Base-by-base conservation (phyloP, 2,329 filamentous ascomycete genomes). In the Huntiella abstrusa region DNA sequence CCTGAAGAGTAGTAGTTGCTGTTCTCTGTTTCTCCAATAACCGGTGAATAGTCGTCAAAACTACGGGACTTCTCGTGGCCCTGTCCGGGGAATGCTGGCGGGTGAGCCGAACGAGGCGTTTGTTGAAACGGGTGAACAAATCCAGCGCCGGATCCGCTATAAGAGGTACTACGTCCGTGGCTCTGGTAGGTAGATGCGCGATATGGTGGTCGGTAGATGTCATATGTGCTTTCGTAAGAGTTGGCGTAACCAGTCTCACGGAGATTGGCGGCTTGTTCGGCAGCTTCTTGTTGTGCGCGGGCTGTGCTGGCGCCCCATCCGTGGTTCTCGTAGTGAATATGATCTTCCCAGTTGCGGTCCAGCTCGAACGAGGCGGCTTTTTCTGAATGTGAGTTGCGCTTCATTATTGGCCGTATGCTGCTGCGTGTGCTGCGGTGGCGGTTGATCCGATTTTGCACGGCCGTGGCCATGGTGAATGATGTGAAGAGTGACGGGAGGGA, bases 41-140 rank as follows among this genome's bases (percentile, higher is more conserved):
- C 72, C 17, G 68, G 69, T 8, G 69, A 73, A 55, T 67, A 70
- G 46, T 75, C 72, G 53, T 70, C 66, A 19, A 52, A 51, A 22
- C 54, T 55, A 44, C 51, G 52, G 49, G 59, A 67, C 7, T 32
- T 35, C 16, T 49, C 44, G 11, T 37, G 36, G 3, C 17, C 39
- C 28, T 41, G 37, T 6, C 44, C 28, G 7, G 44, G 19, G 12
- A 46, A 73, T 72, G 43, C 74, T 72, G 49, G 73, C 76, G 40
- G 45, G 17, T 45, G 42, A 8, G 71, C 70, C 1, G 72, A 72
- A 36, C 71, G 67, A 32, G 75, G 75, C 6, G 65, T 76, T 59
- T 78, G 75, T 56, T 77, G 73, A 53, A 77, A 78, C 19, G 75
- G 75, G 55, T 79, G 75, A 15, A 77, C 66, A 55, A 79, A 78